phyloP scores from a whole-genome alignment of 352 stramenopile genomes.

The Globisporangium orthogonon region DNA sequence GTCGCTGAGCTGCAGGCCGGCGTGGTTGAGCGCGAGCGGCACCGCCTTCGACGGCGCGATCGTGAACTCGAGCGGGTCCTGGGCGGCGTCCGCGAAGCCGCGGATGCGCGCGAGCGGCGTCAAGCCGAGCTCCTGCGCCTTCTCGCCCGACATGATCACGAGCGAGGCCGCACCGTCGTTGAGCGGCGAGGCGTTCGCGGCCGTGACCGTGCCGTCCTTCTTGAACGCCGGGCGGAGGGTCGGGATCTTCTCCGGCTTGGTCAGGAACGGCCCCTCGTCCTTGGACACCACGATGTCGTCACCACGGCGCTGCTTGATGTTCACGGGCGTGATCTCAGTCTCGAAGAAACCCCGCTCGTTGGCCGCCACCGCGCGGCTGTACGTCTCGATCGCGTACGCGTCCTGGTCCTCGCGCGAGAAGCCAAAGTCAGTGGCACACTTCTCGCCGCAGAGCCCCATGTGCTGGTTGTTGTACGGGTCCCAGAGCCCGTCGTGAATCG shows the following conservation, averaged over 20 bases:
- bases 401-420: conserved; percentile 92
- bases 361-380: conserved; percentile 72
- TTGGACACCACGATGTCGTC: conserved; percentile 61
- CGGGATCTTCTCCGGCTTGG: conserved; percentile 90
- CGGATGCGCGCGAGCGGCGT: conserved; percentile 72
- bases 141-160: conserved; percentile 92
- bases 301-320: conserved; percentile 61
- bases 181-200: conserved; percentile 94
- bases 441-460: conserved; percentile 95
- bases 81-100: conserved; percentile 76
- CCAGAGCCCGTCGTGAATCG: conserved; percentile 96
- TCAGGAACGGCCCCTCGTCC: conserved; percentile 92
- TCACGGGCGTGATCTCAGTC: conserved; percentile 89
- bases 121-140: conserved; percentile 79
- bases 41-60: conserved; percentile 94
- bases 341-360: conserved; percentile 86
- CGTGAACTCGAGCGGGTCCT: conserved; percentile 95
- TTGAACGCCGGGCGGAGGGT: conserved; percentile 92
- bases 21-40: conserved; percentile 88
- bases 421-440: conserved; percentile 61
- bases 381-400: conserved; percentile 91
- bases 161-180: conserved; percentile 97
- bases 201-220: conserved; percentile 95
- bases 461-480: conserved; percentile 96
- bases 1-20: conserved; percentile 88